A percentile compares a stretch with the other conserved stretches of the same genome.
Conservation (phyloP, 805 yeast species). For the Hanseniaspora taiwanica region DNA sequence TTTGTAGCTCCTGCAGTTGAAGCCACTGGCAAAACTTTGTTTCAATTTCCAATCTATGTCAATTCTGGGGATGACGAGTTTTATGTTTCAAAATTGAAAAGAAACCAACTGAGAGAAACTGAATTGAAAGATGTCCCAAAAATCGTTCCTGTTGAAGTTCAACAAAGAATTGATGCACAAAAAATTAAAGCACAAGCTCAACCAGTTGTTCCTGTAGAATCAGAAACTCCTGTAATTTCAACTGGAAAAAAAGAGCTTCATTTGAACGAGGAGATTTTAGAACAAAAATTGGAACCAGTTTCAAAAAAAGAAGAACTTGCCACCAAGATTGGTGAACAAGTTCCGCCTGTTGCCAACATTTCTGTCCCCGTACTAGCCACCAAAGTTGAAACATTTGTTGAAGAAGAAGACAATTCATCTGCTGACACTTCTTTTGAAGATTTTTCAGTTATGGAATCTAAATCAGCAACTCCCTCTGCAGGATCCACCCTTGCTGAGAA, state of each 20-base stretch:
- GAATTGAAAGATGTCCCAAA: conserved; percentile 2
- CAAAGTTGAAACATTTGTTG: conserved; percentile 1
- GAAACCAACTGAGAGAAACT: conserved; percentile 11
- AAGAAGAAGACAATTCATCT: conserved; percentile 1
- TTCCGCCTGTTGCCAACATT: too few species aligned
- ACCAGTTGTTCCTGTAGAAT: conserved; percentile 3
- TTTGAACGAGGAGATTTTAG: too few species aligned
- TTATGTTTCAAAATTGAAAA: conserved; percentile 18
- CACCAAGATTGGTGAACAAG: too few species aligned
- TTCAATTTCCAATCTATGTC: conserved; percentile 19
- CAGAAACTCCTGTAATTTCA: too few species aligned
- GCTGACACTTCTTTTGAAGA: too few species aligned
- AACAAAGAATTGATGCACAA: neutral
- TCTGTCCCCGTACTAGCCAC: too few species aligned
- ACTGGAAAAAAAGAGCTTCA: too few species aligned
- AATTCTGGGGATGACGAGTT: conserved; percentile 21
- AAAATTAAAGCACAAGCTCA: conserved; percentile 1
- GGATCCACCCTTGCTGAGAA: neutral
- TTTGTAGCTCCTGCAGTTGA: neutral
- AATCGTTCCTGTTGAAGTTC: neutral
- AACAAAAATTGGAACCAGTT: too few species aligned
- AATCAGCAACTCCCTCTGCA: too few species aligned
- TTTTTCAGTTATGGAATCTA: too few species aligned
- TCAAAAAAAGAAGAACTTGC: conserved; percentile 2
- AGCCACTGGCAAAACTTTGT: conserved; percentile 5